A percentile compares a stretch with the other conserved stretches of the same genome.
These are phyloP conservation scores for Coemansia reversa DNA, from an alignment of 192 early-diverging fungal genomes.

Conservation along the genomic window DNA sequence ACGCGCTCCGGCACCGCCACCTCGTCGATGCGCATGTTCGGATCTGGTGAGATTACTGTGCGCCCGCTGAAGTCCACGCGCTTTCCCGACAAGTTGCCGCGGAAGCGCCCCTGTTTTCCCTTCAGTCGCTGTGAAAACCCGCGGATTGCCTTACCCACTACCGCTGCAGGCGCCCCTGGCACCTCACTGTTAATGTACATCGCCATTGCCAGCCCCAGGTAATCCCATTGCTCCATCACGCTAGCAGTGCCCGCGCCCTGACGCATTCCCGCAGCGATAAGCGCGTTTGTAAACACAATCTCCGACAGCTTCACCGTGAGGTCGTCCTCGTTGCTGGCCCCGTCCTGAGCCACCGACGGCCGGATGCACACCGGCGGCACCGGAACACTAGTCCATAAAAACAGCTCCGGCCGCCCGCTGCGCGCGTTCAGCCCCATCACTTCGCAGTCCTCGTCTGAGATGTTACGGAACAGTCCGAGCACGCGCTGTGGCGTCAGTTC, in stretches of 20 bases:
- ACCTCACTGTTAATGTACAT: constrained; percentile 98
- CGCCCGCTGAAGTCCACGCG: constrained; percentile 98
- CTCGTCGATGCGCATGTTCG: constrained; percentile 96
- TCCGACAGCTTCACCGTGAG: constrained; percentile 94
- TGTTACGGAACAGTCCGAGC: constrained; percentile 78
- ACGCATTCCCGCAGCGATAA: constrained; percentile 57
- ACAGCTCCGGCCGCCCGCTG: constrained; percentile 84
- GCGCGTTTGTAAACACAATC: constrained; percentile 85
- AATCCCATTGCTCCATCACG: constrained; percentile 96
- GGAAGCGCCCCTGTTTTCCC: constrained; percentile 98
- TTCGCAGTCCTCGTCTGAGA: constrained; percentile 93
- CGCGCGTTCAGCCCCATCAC: constrained; percentile 86
- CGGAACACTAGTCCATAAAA: constrained; percentile 91
- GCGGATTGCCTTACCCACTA: constrained; percentile 64
- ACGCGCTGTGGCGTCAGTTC: constrained; percentile 93
- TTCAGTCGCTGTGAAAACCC: constrained; percentile 97
- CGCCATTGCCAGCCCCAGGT: constrained; percentile 84
- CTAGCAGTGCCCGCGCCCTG: constrained; percentile 65
- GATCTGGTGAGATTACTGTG: constrained; percentile 99
- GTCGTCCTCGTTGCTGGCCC: constrained; percentile 94
- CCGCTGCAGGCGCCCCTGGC: constrained; percentile 76
- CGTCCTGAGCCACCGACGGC: constrained; percentile 92
- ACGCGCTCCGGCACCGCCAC: constrained; percentile 90
- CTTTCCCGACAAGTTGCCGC: constrained; percentile 98
- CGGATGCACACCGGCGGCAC: constrained; percentile 96